Evolutionary conservation across 2,329 filamentous ascomycete genomes (phyloP).

Genomic region (Elsinoe perseae): DNA sequence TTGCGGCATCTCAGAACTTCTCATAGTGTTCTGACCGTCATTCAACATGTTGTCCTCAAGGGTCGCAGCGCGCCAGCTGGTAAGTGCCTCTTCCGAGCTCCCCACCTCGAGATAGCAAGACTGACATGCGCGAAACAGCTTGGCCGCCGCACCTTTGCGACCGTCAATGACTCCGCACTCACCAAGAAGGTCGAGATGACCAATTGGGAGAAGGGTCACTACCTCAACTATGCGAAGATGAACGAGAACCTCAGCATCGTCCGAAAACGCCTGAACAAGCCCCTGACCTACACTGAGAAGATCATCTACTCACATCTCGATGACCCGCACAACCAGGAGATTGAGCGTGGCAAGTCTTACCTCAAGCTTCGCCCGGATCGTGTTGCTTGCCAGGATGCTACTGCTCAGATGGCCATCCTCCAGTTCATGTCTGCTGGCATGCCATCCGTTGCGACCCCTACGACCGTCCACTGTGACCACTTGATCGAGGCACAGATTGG

Average conservation of each 20-base stretch:
- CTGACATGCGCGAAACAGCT: conserved; percentile 27
- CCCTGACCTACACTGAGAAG: conserved; percentile 95
- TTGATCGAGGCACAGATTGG: conserved; percentile 97
- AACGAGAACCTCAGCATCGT: conserved; percentile 93
- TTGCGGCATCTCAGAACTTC: conserved; percentile 17
- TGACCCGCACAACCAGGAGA: conserved; percentile 91
- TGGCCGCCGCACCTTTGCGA: conserved; percentile 65
- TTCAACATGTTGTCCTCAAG: conserved; percentile 32
- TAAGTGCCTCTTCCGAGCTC: conserved; percentile 23
- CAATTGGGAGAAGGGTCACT: conserved; percentile 91
- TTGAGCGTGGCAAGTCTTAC: conserved; percentile 91
- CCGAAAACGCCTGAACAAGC: conserved; percentile 79
- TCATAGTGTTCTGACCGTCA: conserved; percentile 17
- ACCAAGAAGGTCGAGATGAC: conserved; percentile 97
- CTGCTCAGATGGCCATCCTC: conserved; percentile 97
- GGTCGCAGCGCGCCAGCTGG: conserved; percentile 34
- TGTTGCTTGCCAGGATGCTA: conserved; percentile 98
- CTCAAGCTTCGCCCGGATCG: conserved; percentile 94
- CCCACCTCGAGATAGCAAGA: not conserved
- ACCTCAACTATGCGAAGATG: conserved; percentile 99
- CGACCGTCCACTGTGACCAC: conserved; percentile 97
- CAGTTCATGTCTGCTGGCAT: conserved; percentile 99
- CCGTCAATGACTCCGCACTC: conserved; percentile 75
- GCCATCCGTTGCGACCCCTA: conserved; percentile 87
- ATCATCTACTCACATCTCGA: conserved; percentile 81